Base-by-base conservation (phyloP, 257 asterid species). In the Solanum verrucosum region DNA sequence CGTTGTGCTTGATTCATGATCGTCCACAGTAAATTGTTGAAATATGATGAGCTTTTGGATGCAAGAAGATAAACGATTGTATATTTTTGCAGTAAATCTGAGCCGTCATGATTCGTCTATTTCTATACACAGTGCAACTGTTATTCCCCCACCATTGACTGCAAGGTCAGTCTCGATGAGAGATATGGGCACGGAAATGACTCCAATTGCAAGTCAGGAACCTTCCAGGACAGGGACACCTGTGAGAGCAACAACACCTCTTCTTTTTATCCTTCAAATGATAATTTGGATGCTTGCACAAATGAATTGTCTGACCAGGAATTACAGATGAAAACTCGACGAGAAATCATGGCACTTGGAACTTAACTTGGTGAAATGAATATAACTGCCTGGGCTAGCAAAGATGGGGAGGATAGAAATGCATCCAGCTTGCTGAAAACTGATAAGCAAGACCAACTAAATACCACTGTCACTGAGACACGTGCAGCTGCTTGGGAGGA, bases 21-120 rank as follows among this genome's bases (percentile, higher is more conserved):
- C 9, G 11, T 79, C 38, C 34, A 46, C 67, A 42, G 34, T 79
- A 44, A 44, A 42, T 42, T 44, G 67, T 44, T 79, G 67, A 44
- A 79, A 44, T 79, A 29, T 16, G 40, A 44, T 79, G 65, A 44
- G 13, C 52, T 84, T 46, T 34, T 68, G 78, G 49, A 42, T n/a
- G 25, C 74, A 37, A 46, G 14, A 84, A 71, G 33, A 7, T 78
- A 68, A 42, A 78, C 74, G 56, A 67, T 7, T 21, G 9, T 60
- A 79, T 27, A 31, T 42, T 23, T 90, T 87, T 88, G 89, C 91
- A 91, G 93, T 91, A 60, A 89, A 86, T 84, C 59, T 91, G 85
- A 91, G 93, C 90, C 90, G 88, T 49, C 90, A 91, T 72, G 91
- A 87, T 78, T 89, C 93, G 27, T 89, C 89, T 78, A 73, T 89